Evolutionary conservation across 768 basidiomycete species (phyloP), one percentile per base, ranked within the genome.

Genomic region (Boletus huronensis): DNA sequence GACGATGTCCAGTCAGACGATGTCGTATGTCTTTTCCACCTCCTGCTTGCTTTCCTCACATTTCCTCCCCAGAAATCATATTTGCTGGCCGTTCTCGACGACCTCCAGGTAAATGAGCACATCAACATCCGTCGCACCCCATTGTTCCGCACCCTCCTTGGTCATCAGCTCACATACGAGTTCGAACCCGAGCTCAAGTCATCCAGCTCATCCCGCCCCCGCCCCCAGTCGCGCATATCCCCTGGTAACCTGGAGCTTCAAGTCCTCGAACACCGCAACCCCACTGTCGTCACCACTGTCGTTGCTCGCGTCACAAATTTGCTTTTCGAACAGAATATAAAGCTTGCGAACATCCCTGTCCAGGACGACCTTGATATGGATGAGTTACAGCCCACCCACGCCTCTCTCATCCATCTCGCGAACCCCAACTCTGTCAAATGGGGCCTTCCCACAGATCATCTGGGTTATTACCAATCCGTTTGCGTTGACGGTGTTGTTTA

Each of bases 401-500:
- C 55, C 17, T 52, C 62, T 59, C 51, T 60, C 17, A 59, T 71
- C 36, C 69, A 70, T 19, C 46, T 57, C 25, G 45, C 71, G 3
- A 70, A 74, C 53, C 75, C 75, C 0, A 23, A 54, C 19, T 55
- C 55, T 7, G 71, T 78, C 26, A 60, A 68, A 47, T 77, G 79
- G 75, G 64, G 59, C 21, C 53, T 45, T 36, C 55, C 58, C 10
- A 55, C 68, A 23, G 61, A 62, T 6, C 54, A 58, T n/a, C 53
- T 61, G 0, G 64, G 64, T 3, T 73, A 73, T 19, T 87, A 79
- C 54, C 44, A 52, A 4, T 76, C 77, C 29, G 79, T 84, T 3
- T 64, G 58, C 6, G 74, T 89, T 53, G 88, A 89, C 57, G 82
- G 80, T 3, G 77, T 77, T 1, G 50, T 69, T 14, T 90, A 90